phyloP scores from a whole-genome alignment of 352 stramenopile species.

The Phytophthora ohioensis region DNA sequence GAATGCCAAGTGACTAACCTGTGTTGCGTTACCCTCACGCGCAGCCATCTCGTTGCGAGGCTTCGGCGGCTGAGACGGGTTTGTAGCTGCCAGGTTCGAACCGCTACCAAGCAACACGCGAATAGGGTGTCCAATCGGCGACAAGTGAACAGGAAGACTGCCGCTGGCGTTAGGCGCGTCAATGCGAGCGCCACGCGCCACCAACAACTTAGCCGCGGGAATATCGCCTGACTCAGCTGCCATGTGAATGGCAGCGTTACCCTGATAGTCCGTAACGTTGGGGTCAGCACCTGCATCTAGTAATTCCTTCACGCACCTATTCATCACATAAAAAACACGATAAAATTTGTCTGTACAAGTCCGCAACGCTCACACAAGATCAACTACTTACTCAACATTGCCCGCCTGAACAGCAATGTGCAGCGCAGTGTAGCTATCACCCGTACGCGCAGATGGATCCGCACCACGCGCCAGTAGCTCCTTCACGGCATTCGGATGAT shows the following conservation, averaged over 20 bases:
- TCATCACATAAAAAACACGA: constrained; percentile 6
- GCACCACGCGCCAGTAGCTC: constrained; percentile 77
- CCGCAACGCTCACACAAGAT: background rate
- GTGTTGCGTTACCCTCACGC: constrained; percentile 67
- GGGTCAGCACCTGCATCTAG: constrained; percentile 75
- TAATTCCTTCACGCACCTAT: constrained; percentile 78
- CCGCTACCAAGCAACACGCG: constrained; percentile 81
- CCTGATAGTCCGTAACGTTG: constrained; percentile 84
- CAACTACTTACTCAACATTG: constrained; percentile 64
- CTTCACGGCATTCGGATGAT: constrained; percentile 79
- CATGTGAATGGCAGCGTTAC: constrained; percentile 88
- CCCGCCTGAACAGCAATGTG: constrained; percentile 79
- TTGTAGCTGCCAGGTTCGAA: constrained; percentile 73
- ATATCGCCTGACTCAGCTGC: constrained; percentile 84
- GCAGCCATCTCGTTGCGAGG: constrained; percentile 54
- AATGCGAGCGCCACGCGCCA: constrained; percentile 76
- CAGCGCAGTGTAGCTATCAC: constrained; percentile 84
- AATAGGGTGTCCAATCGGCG: constrained; percentile 88
- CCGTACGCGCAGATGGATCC: constrained; percentile 70
- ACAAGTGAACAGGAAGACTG: constrained; percentile 84
- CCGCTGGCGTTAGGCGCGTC: constrained; percentile 83
- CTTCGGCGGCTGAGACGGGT: constrained; percentile 71
- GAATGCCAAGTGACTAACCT: constrained; percentile 87
- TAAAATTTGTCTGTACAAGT: constrained; percentile 24
- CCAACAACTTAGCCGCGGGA: constrained; percentile 75